Evolutionary conservation across 2,329 filamentous ascomycete species (phyloP), one percentile per base, ranked within the genome.

Genomic region (Tolypocladium cylindrosporum): DNA sequence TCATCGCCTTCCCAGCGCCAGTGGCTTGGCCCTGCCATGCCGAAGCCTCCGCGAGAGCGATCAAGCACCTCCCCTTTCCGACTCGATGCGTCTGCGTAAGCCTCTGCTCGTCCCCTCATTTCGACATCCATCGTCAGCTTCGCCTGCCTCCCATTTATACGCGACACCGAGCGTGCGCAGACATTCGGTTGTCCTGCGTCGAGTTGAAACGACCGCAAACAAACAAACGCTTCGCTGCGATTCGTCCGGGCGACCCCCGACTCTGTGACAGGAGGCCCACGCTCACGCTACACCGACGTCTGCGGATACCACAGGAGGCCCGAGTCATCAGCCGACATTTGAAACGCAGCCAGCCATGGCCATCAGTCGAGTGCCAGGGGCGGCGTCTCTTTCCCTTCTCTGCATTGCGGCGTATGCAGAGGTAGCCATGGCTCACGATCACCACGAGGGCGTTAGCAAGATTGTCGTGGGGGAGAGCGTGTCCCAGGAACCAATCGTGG

Each of bases 401-500:
- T 59, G 61, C 52, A 55, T 68, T 56, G 61, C 65, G 37, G 60
- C 67, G 43, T 62, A 72, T 13, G 60, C 60, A 34, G 59, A 58
- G 55, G 61, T 64, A 43, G 64, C 64, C 11, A 56, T 61, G n/a
- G 72, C 70, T 54, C 81, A 84, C 71, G 79, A 81, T 48, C 78
- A 81, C 68, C 74, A 76, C 62, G 67, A 59, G 24, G 70, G 72
- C 63, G 73, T 74, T 55, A 74, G 74, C 56, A 75, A 81, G 52
- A 86, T 94, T 61, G 82, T 84, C 19, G 85, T 89, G 63, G 90
- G 89, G 65, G 74, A 86, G 64, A 79, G 82, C 37, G 76, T 90
- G 66, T 90, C 88, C n/a, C 67, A 73, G 52, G 89, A 93, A 40
- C 89, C 90, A 1, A 81, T 93, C 65, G 87, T 90, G 77, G 60